These are phyloP conservation scores for Thozetella sp. DNA, from an alignment of 495 filamentous ascomycete species.

Conservation along the genomic window DNA sequence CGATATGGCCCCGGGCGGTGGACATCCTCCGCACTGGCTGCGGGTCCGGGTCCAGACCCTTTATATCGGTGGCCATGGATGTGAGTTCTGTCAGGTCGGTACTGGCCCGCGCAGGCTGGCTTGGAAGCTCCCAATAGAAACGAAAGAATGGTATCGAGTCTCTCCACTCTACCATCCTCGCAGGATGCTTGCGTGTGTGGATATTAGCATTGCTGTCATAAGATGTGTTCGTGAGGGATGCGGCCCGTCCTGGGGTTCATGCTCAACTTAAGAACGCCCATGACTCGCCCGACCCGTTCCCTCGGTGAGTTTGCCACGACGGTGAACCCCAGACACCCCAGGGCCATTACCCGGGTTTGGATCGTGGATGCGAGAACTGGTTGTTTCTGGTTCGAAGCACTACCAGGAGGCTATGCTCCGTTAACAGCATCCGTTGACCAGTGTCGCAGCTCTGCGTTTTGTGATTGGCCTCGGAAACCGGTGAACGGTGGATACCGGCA, in stretches of 20 bases:
- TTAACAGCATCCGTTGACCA: no score
- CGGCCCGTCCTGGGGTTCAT: not conserved
- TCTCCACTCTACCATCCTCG: not conserved
- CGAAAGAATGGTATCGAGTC: not conserved
- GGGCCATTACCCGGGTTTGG: no score
- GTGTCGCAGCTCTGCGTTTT: no score
- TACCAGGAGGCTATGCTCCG: no score
- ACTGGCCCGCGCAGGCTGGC: not conserved
- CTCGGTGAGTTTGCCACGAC: no score
- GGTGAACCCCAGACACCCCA: no score
- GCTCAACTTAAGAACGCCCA: no score
- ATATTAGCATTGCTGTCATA: not conserved
- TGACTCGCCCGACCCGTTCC: no score
- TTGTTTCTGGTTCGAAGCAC: no score
- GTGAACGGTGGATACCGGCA: no score
- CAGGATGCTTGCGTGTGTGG: not conserved
- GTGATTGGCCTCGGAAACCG: no score
- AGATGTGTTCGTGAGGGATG: not conserved
- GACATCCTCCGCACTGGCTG: not conserved
- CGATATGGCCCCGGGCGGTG: constrained; percentile 18
- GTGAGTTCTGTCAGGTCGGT: not conserved
- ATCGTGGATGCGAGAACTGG: no score
- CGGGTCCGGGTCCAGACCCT: not conserved
- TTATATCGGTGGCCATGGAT: not conserved
- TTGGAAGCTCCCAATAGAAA: not conserved